Base-by-base conservation (phyloP, 192 early-diverging fungal genomes). In the Gryganskiella cystojenkinii region DNA sequence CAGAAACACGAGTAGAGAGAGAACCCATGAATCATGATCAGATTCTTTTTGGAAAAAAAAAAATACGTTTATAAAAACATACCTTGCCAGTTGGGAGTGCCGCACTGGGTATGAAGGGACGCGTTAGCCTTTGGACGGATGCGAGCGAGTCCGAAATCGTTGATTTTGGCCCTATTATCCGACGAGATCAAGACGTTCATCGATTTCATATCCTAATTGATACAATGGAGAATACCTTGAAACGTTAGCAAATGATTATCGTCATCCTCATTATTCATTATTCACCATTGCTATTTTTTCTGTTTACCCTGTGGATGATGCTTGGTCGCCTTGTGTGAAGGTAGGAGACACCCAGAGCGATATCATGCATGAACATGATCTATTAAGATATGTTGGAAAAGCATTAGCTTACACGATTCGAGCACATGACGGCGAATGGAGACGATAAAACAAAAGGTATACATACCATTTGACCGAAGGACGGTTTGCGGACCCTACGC, bases 131-230 rank as follows among this genome's bases (percentile, higher is more conserved):
- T 85, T 31, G 90, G 86, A 3, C 92, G 83, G 61, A 93, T 93
- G 5, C 92, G 88, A 8, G 92, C 92, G 40, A 93, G 67, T n/a
- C 92, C 92, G 86, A 93, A 93, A 64, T 93, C 92, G 61, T 93
- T 93, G 30, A 93, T 91, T 71, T 93, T 93, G 40, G 92, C 92
- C 19, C 89, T 78, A 57, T 90, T 83, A 60, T 91, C 85, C 1
- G 81, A 56, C 5, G 86, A 81, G 34, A 86, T 86, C 82, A 93
- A 65, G 28, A 93, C 86, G 59, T 93, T 93, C 90, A 92, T 91
- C 2, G 92, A 93, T 69, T 93, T 93, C 35, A 93, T 69, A 59
- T 93, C 92, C 84, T 87, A 60, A 15, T 17, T 44, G n/a, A 25
- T 27, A 31, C 24, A 49, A 30, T 25, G 33, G 66, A 44, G 30